Evolutionary conservation across 2,329 filamentous ascomycete genomes (phyloP).

Genomic region (Triangularia verruculosa): DNA sequence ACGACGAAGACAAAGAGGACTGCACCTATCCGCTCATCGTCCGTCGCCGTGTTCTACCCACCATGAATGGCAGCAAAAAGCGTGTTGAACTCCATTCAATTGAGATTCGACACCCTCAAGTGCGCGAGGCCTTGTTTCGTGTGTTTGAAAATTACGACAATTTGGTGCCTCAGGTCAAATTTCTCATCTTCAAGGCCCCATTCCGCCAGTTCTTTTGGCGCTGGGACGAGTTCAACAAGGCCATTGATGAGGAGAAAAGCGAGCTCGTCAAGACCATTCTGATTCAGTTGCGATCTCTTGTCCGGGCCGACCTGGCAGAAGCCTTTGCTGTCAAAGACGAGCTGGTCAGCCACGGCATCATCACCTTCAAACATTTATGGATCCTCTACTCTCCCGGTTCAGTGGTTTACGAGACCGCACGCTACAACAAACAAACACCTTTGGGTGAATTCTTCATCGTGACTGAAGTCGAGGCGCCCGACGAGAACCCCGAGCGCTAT

Average conservation of each 20-base stretch:
- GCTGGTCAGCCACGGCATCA: constrained; percentile 16
- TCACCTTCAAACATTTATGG: constrained; percentile 17
- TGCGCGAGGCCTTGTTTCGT: constrained; percentile 23
- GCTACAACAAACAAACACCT: not conserved
- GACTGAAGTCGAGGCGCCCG: not conserved
- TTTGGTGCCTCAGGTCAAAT: constrained; percentile 17
- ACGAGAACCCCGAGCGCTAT: not conserved
- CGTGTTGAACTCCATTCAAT: constrained; percentile 23
- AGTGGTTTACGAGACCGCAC: constrained; percentile 6
- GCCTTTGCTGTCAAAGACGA: constrained; percentile 19
- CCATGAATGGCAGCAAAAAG: constrained; percentile 10
- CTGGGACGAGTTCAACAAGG: constrained; percentile 25
- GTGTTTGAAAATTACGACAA: constrained; percentile 24
- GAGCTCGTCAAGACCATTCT: constrained; percentile 20
- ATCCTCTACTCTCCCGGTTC: constrained; percentile 13
- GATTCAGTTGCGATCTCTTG: constrained; percentile 15
- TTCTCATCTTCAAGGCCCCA: constrained; percentile 22
- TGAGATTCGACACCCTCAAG: constrained; percentile 24
- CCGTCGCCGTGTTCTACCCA: constrained; percentile 21
- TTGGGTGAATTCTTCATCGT: not conserved
- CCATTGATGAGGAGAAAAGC: constrained; percentile 19
- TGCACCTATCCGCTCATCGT: constrained; percentile 22
- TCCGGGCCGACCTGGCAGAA: constrained; percentile 15
- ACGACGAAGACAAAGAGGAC: constrained; percentile 11
- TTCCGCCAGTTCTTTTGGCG: constrained; percentile 28